Evolutionary conservation across 768 basidiomycete species (phyloP), one percentile per base, ranked within the genome.

Genomic region (Suillus clintonianus): DNA sequence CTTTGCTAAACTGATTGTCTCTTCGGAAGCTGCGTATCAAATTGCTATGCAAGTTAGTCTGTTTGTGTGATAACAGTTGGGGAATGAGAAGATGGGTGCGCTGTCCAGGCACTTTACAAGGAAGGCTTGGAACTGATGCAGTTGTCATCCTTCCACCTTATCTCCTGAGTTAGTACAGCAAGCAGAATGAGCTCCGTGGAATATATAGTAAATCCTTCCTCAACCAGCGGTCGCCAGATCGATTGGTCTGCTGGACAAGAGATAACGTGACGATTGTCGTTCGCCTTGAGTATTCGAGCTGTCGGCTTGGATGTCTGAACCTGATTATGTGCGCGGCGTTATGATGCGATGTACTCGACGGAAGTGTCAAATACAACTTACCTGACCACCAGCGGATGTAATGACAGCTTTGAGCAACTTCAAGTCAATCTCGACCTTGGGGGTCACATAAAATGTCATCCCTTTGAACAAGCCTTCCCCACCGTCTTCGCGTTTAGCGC

Each of bases 401-500:
- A 95, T 80, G 6, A 96, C 86, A 54, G 85, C 86, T 77, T 86
- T 89, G 61, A 95, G 75, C 41, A 92, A 71, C 67, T 85, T 85
- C 48, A 74, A 70, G 55, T 89, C 87, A 2, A 89, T 78, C 0
- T 80, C 71, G 1, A 93, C 86, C 64, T 83, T 87, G 0, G 84
- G 81, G 0, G 92, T 95, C 57, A 94, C 75, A 67, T 93, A 95
- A 76, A 96, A 93, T 0, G 81, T 85, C 74, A 84, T 84, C 19
- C 84, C 84, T 3, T 80, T 77, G 63, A 96, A 86, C 0, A 95
- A 71, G 63, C 81, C 85, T 5, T 67, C 15, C 9, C 85, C 85
- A 17, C 78, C 71, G 15, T 76, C 73, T 32, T 79, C 47, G 19
- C 61, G 71, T 70, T 83, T 84, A 0, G 92, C 89, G 3, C 88